A percentile compares a stretch with the other conserved stretches of the same genome.
Conservation (phyloP, 163 green algal genomes). For the Coccomyxa subellipsoidea region DNA sequence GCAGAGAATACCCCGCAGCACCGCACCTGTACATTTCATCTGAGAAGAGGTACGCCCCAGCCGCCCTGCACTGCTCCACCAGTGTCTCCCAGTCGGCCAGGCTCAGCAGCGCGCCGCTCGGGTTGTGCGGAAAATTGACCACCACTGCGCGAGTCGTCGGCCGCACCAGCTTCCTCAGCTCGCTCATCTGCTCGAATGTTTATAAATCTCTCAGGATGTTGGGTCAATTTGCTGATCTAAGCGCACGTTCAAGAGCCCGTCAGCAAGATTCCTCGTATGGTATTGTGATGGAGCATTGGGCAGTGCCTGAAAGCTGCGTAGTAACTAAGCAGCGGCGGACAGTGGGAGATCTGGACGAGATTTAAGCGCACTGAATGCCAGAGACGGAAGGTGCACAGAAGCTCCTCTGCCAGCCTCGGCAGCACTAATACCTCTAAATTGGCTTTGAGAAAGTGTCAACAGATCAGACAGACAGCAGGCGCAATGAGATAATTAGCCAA, state of each 20-base stretch:
- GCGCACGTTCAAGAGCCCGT: not conserved
- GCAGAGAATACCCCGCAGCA: not conserved
- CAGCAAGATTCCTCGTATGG: not conserved
- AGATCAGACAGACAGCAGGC: too few species aligned
- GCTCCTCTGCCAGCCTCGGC: too few species aligned
- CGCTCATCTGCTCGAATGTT: not conserved
- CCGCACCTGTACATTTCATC: slow-evolving; percentile 1
- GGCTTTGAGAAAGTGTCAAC: too few species aligned
- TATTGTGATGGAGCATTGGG: too few species aligned
- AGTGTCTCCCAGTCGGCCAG: slow-evolving; percentile 25
- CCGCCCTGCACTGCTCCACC: slow-evolving; percentile 6
- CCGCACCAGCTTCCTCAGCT: not conserved
- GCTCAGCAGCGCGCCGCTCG: slow-evolving; percentile 29
- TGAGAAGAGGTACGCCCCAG: not conserved
- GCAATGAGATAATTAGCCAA: too few species aligned
- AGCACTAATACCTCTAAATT: too few species aligned
- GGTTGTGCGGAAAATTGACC: slow-evolving; percentile 51
- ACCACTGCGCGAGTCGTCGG: slow-evolving; percentile 20
- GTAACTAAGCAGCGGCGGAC: too few species aligned
- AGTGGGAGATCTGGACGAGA: too few species aligned
- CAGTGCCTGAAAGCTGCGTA: too few species aligned
- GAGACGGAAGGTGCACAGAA: too few species aligned
- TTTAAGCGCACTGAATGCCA: too few species aligned
- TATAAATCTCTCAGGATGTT: not conserved
- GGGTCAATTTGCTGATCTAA: not conserved